These are phyloP conservation scores for Clitopilus passeckerianus DNA, from an alignment of 768 basidiomycete genomes.

Conservation along the genomic window DNA sequence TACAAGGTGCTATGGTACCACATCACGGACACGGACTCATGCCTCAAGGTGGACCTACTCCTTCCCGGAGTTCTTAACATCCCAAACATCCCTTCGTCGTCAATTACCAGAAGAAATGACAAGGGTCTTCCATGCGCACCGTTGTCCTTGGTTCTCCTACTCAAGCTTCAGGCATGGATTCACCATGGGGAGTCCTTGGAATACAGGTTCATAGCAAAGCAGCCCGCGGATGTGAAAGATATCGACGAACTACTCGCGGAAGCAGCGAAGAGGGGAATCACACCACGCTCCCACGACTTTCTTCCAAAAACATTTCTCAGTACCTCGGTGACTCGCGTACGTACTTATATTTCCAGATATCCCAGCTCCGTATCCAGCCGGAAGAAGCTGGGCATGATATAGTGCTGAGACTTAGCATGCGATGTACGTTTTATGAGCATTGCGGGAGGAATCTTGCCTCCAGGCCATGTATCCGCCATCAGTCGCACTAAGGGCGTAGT, in stretches of 20 bases:
- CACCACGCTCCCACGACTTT: neutral
- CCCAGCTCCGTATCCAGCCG: neutral
- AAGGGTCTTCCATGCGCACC: constrained; percentile 4
- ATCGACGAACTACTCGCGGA: constrained; percentile 2
- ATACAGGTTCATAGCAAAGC: constrained; percentile 1
- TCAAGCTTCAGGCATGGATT: constrained; percentile 7
- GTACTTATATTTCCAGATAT: neutral
- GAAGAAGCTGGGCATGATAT: neutral
- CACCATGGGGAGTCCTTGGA: constrained; percentile 5
- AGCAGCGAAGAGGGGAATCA: neutral
- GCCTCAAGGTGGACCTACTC: constrained; percentile 12
- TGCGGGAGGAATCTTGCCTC: no score
- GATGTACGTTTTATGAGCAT: no score
- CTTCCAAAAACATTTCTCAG: constrained; percentile 1
- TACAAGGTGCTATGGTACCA: constrained; percentile 22
- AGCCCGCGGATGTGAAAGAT: constrained; percentile 3
- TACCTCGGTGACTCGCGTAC: neutral
- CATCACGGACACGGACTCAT: constrained; percentile 2
- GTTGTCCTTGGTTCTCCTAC: constrained; percentile 4
- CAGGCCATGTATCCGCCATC: no score
- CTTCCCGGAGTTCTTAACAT: constrained; percentile 12
- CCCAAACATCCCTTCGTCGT: constrained; percentile 5
- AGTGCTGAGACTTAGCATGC: neutral
- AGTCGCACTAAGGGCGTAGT: no score
- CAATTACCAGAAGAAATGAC: neutral